Percentiles rank a stretch among this genome's conserved stretches.
Evolutionary conservation across 805 yeast genomes (phyloP).

Genomic region (Wickerhamiella shivajii): DNA sequence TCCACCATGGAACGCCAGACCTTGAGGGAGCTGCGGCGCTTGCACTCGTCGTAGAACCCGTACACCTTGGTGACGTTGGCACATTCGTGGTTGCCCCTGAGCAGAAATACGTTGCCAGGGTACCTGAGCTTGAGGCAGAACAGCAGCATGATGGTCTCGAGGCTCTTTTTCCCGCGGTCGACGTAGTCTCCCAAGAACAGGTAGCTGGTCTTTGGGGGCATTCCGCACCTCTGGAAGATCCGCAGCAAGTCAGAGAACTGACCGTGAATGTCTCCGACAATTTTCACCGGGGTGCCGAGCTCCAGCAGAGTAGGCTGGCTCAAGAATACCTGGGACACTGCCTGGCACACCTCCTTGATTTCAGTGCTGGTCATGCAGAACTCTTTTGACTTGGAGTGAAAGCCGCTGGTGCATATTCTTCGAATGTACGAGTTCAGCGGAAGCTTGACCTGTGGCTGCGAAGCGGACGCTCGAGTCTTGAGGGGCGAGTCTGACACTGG

Average conservation of each 20-base stretch:
- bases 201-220: slow-evolving; percentile 88
- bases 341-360: slow-evolving; percentile 68
- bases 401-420: slow-evolving; percentile 18
- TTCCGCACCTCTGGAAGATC: slow-evolving; percentile 87
- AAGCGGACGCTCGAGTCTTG: not conserved
- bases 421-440: slow-evolving; percentile 15
- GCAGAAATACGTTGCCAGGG: slow-evolving; percentile 82
- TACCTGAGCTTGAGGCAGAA: slow-evolving; percentile 88
- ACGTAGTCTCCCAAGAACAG: slow-evolving; percentile 93
- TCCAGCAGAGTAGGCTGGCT: slow-evolving; percentile 85
- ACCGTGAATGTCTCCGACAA: slow-evolving; percentile 93
- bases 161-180: slow-evolving; percentile 91
- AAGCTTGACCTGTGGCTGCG: not conserved
- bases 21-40: slow-evolving; percentile 76
- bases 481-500: slow-evolving; percentile 5
- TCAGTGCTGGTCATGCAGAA: slow-evolving; percentile 74
- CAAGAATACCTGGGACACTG: slow-evolving; percentile 73
- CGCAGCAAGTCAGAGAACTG: slow-evolving; percentile 87
- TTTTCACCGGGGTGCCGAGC: slow-evolving; percentile 70
- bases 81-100: slow-evolving; percentile 97
- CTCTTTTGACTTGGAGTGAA: slow-evolving; percentile 26
- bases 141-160: slow-evolving; percentile 78
- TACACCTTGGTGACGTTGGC: slow-evolving; percentile 94
- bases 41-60: slow-evolving; percentile 97
- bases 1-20: slow-evolving; percentile 89